A percentile compares a stretch with the other conserved stretches of the same genome.
phyloP scores from a whole-genome alignment of 1,284 basidiomycete genomes.

The Austroboletus niveus region DNA sequence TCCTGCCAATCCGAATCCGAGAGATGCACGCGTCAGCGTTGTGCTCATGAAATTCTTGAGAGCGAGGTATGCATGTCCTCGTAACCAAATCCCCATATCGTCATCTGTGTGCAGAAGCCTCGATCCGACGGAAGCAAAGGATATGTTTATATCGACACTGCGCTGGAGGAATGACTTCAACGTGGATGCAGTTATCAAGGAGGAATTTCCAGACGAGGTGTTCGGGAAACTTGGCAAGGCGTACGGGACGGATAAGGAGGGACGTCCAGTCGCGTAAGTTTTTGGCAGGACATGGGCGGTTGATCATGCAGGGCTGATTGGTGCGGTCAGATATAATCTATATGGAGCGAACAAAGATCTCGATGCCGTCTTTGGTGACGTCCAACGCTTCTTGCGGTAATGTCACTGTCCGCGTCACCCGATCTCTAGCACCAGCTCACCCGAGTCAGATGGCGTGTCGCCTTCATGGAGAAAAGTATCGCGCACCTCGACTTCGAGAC shows the following conservation, averaged over 20 bases:
- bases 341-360: constrained; percentile 67
- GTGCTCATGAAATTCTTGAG: constrained; percentile 76
- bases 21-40: constrained; percentile 64
- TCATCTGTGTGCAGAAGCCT: constrained; percentile 44
- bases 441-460: constrained; percentile 64
- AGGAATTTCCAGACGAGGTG: constrained; percentile 57
- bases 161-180: constrained; percentile 73
- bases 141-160: constrained; percentile 68
- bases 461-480: constrained; percentile 69
- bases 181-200: constrained; percentile 56
- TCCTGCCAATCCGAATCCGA: constrained; percentile 47
- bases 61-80: constrained; percentile 51
- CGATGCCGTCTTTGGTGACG: constrained; percentile 67
- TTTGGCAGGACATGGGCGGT: constrained; percentile 7
- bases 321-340: constrained; percentile 59
- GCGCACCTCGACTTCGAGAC: constrained; percentile 65
- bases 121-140: constrained; percentile 49
- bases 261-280: constrained; percentile 61
- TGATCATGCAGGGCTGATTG: background rate
- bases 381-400: constrained; percentile 69
- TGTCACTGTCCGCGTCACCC: background rate
- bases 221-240: constrained; percentile 67
- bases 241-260: constrained; percentile 64
- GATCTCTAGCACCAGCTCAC: constrained; percentile 1
- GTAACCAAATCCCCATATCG: background rate